Evolutionary conservation across 805 yeast species (phyloP).

Genomic region (Wickerhamiella vanderwaltii): DNA sequence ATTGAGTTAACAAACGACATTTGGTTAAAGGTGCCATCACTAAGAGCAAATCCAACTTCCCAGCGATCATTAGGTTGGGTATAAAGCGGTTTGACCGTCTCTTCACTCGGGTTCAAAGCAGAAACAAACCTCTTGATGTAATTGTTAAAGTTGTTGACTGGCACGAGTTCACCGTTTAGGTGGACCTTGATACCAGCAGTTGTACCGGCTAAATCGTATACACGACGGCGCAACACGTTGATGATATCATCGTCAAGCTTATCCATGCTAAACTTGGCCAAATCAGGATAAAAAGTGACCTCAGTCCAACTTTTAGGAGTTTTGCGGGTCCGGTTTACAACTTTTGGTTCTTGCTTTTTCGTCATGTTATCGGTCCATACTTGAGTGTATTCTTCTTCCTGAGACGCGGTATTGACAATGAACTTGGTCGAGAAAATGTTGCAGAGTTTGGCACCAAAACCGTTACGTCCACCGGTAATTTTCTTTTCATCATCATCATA

Average conservation of each 20-base stretch:
- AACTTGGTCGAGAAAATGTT: constrained; percentile 88
- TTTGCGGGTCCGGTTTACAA: constrained; percentile 36
- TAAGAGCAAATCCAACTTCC: constrained; percentile 92
- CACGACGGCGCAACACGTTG: constrained; percentile 82
- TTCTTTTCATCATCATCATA: constrained; percentile 92
- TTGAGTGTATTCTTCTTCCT: constrained; percentile 59
- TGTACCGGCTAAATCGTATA: constrained; percentile 89
- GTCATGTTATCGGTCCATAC: constrained; percentile 84
- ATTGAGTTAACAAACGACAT: constrained; percentile 95
- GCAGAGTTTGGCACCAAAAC: constrained; percentile 95
- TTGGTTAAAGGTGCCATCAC: constrained; percentile 83
- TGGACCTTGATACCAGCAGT: constrained; percentile 69
- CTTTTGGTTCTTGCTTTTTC: constrained; percentile 60
- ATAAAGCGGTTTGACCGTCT: constrained; percentile 53
- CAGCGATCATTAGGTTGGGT: constrained; percentile 76
- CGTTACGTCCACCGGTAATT: constrained; percentile 97
- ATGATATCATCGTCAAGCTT: constrained; percentile 67
- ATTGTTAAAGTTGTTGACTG: constrained; percentile 62
- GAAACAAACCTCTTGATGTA: constrained; percentile 84
- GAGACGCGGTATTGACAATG: constrained; percentile 79
- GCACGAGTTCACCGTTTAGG: constrained; percentile 61
- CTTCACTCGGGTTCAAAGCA: constrained; percentile 46
- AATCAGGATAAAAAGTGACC: constrained; percentile 79
- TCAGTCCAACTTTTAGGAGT: constrained; percentile 59
- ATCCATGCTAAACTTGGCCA: constrained; percentile 75